phyloP scores from a whole-genome alignment of 441 rosid species.

The Jatropha podagrica region DNA sequence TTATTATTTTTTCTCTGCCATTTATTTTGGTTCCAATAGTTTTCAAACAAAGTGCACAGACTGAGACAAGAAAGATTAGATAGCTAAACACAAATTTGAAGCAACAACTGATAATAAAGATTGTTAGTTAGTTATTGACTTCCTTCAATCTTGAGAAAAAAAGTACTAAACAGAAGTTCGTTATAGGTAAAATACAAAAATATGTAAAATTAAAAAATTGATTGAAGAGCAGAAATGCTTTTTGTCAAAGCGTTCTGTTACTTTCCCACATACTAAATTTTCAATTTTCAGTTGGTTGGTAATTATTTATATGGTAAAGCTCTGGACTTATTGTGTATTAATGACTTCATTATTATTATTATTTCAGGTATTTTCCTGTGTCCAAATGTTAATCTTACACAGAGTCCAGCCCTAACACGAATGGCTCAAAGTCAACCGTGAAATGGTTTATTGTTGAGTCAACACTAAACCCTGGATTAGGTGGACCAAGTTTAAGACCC shows the following conservation, averaged over 20 bases:
- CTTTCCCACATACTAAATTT: too few relatives aligned
- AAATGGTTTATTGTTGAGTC: not conserved
- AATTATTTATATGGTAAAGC: not conserved
- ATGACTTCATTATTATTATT: not conserved
- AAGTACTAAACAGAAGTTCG: not conserved
- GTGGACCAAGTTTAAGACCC: too few relatives aligned
- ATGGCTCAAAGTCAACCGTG: not conserved
- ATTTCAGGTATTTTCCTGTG: not conserved
- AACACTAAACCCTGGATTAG: too few relatives aligned
- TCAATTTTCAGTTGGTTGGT: not conserved
- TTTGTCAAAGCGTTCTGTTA: constrained; percentile 12
- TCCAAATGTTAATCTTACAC: not conserved
- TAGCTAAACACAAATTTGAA: constrained; percentile 35
- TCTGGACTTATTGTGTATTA: not conserved
- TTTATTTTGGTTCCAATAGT: too few relatives aligned
- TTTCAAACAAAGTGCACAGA: not conserved
- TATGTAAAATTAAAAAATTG: not conserved
- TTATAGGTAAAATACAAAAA: too few relatives aligned
- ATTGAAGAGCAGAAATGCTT: not conserved
- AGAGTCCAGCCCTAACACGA: not conserved
- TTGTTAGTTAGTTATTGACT: constrained; percentile 47
- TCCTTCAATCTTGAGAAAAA: constrained; percentile 19
- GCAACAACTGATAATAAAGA: constrained; percentile 15
- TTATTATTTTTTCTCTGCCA: too few relatives aligned
- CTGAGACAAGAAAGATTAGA: constrained; percentile 22